A percentile compares a stretch with the other conserved stretches of the same genome.
Evolutionary conservation across 2,329 filamentous ascomycete species (phyloP).

Genomic region (Talaromyces sp.): DNA sequence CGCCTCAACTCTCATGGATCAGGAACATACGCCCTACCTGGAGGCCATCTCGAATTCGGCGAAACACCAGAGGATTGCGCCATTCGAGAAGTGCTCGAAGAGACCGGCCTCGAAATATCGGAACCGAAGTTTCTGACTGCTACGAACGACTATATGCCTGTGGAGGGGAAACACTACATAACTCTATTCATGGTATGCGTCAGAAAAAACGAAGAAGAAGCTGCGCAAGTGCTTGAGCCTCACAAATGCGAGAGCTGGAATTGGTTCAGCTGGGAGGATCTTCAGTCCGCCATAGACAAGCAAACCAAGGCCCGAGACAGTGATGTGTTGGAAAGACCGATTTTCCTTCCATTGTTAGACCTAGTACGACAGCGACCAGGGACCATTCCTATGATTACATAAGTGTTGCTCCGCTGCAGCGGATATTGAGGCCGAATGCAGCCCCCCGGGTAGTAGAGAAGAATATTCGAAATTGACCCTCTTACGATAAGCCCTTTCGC

Average conservation of each 20-base stretch:
- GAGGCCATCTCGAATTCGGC: slow-evolving; percentile 71
- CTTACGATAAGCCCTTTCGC: not conserved
- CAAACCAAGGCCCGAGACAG: slow-evolving; percentile 33
- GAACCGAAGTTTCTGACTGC: slow-evolving; percentile 56
- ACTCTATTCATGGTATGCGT: slow-evolving; percentile 66
- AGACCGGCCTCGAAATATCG: slow-evolving; percentile 62
- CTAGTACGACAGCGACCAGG: slow-evolving; percentile 43
- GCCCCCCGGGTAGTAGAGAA: not conserved
- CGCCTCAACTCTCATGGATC: slow-evolving; percentile 19
- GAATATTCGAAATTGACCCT: no score
- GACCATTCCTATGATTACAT: slow-evolving; percentile 27
- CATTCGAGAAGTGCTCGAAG: slow-evolving; percentile 66
- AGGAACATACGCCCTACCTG: slow-evolving; percentile 67
- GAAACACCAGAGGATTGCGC: slow-evolving; percentile 65
- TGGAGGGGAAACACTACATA: slow-evolving; percentile 68
- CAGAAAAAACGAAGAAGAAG: slow-evolving; percentile 47
- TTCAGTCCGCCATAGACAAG: slow-evolving; percentile 39
- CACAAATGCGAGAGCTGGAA: slow-evolving; percentile 58
- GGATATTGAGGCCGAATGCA: not conserved
- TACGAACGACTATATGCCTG: slow-evolving; percentile 66
- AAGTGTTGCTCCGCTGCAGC: not conserved
- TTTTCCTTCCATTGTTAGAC: slow-evolving; percentile 52
- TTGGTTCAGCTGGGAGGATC: slow-evolving; percentile 52
- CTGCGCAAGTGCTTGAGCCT: slow-evolving; percentile 57
- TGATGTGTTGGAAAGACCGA: slow-evolving; percentile 27